Evolutionary conservation across 768 basidiomycete species (phyloP).

Genomic region (Mycena chlorophos): DNA sequence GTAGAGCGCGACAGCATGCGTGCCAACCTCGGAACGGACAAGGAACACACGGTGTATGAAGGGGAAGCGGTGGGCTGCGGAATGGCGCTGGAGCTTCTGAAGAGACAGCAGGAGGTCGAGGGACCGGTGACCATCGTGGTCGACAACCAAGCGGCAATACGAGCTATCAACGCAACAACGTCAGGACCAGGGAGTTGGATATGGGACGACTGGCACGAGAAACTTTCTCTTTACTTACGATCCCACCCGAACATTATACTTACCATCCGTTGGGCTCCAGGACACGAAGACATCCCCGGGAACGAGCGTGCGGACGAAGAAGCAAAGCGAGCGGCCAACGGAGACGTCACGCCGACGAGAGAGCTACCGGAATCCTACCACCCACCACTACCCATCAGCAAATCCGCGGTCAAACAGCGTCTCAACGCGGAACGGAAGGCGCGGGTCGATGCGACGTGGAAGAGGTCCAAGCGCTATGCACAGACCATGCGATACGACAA

Average conservation of each 20-base stretch:
- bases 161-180: not conserved
- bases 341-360: not conserved
- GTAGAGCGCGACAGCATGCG: not conserved
- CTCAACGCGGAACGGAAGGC: not conserved
- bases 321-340: constrained; percentile 20
- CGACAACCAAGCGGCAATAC: constrained; percentile 23
- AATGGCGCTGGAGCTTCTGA: constrained; percentile 10
- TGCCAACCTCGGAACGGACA: constrained; percentile 6
- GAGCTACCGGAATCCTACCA: not conserved
- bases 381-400: not conserved
- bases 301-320: constrained; percentile 23
- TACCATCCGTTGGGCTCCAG: constrained; percentile 21
- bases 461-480: not conserved
- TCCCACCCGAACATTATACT: not conserved
- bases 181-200: constrained; percentile 3
- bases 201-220: not conserved
- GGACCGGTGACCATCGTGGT: constrained; percentile 1
- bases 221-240: not conserved
- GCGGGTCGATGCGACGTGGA: not conserved
- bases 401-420: not conserved
- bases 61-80: constrained; percentile 24
- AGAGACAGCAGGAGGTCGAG: not conserved
- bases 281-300: constrained; percentile 21
- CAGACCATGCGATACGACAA: not conserved
- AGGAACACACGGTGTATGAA: constrained; percentile 26